Evolutionary conservation across 2,329 filamentous ascomycete genomes (phyloP).

Genomic region (Neoarthrinium moseri): DNA sequence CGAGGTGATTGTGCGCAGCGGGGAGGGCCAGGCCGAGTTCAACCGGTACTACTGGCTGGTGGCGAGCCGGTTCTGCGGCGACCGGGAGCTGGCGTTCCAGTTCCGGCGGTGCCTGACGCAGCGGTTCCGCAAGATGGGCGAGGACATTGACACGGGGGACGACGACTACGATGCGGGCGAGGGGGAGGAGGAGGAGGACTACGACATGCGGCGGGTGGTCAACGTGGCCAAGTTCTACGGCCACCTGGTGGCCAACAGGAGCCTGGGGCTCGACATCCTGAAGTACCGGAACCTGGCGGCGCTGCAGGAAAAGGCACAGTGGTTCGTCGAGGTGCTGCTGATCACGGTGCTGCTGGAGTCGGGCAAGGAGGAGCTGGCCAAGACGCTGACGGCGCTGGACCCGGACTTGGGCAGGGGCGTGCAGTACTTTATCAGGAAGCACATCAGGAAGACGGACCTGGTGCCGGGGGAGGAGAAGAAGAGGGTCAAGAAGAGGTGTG

Average conservation of each 20-base stretch:
- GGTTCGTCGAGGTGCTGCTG: slow-evolving; percentile 79
- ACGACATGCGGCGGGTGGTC: slow-evolving; percentile 49
- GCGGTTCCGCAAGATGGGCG: slow-evolving; percentile 81
- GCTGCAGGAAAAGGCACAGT: slow-evolving; percentile 71
- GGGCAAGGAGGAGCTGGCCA: slow-evolving; percentile 55
- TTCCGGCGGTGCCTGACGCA: slow-evolving; percentile 89
- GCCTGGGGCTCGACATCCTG: slow-evolving; percentile 47
- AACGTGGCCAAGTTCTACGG: slow-evolving; percentile 57
- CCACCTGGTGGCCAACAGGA: slow-evolving; percentile 44
- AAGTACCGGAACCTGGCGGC: slow-evolving; percentile 78
- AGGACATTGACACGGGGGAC: slow-evolving; percentile 58
- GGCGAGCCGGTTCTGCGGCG: slow-evolving; percentile 72
- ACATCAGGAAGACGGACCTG: slow-evolving; percentile 65
- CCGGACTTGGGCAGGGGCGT: slow-evolving; percentile 71
- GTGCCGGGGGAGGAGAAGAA: slow-evolving; percentile 44
- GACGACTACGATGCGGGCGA: slow-evolving; percentile 61
- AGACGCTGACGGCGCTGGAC: slow-evolving; percentile 64
- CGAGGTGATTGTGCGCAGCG: slow-evolving; percentile 83
- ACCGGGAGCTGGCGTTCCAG: slow-evolving; percentile 74
- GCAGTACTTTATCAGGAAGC: slow-evolving; percentile 76
- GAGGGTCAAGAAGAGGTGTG: slow-evolving; percentile 48
- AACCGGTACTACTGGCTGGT: slow-evolving; percentile 94
- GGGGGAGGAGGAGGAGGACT: slow-evolving; percentile 53
- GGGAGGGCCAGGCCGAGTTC: slow-evolving; percentile 77
- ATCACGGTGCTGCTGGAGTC: slow-evolving; percentile 72